A percentile compares a stretch with the other conserved stretches of the same genome.
Conservation (phyloP, 164 flowering plant species). For the Annona cherimola region DNA sequence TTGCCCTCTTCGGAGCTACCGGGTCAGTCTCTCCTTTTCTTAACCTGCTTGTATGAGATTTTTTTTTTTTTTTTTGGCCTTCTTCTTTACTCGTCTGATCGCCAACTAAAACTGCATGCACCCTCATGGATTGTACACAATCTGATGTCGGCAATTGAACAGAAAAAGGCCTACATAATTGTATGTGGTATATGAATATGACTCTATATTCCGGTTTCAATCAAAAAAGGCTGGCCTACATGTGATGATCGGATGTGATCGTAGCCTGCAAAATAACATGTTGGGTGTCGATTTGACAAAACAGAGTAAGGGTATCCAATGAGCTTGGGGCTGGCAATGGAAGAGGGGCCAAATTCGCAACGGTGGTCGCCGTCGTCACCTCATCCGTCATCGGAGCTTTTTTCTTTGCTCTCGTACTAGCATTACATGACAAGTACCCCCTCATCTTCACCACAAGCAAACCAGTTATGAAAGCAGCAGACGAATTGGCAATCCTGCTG, state of each 20-base stretch:
- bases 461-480: background rate
- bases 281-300: background rate
- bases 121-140: too few relatives aligned
- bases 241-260: too few relatives aligned
- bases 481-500: background rate
- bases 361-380: background rate
- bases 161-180: too few relatives aligned
- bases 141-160: too few relatives aligned
- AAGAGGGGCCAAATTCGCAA: background rate
- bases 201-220: too few relatives aligned
- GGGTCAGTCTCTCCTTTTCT: slow-evolving; percentile 31
- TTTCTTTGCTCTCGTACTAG: background rate
- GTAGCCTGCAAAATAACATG: background rate
- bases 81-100: too few relatives aligned
- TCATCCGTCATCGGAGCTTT: background rate
- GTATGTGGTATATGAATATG: too few relatives aligned
- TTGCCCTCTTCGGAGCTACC: slow-evolving; percentile 53
- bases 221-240: background rate
- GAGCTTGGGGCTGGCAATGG: background rate
- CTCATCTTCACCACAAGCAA: background rate
- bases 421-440: background rate
- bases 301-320: background rate
- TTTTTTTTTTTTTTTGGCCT: too few relatives aligned
- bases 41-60: too few relatives aligned
- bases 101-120: too few relatives aligned